Conservation (phyloP, 306 rosid species). For the Rosa rugosa region DNA sequence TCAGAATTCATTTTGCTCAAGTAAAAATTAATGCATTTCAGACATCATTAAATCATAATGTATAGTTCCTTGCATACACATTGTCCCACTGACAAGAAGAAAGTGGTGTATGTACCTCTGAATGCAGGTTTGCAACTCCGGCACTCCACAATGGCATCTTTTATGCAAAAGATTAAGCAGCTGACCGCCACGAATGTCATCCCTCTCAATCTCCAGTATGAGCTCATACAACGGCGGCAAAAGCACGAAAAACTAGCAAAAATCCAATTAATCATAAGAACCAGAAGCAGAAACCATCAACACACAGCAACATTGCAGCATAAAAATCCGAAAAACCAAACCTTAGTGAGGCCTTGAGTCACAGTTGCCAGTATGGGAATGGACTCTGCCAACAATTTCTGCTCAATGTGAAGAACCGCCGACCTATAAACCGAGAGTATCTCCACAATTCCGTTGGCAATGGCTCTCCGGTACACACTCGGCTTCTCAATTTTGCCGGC, state of each 20-base stretch:
- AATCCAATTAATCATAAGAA: background rate
- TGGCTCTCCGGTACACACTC: slow-evolving; percentile 84
- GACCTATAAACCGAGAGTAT: slow-evolving; percentile 81
- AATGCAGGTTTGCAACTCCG: slow-evolving; percentile 91
- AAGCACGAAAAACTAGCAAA: slow-evolving; percentile 70
- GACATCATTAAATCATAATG: background rate
- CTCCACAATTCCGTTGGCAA: slow-evolving; percentile 93
- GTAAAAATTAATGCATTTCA: background rate
- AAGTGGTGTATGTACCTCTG: slow-evolving; percentile 61
- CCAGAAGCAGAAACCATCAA: background rate
- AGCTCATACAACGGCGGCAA: slow-evolving; percentile 86
- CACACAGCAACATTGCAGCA: background rate
- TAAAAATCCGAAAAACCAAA: slow-evolving; percentile 13
- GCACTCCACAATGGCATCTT: slow-evolving; percentile 96
- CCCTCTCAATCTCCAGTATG: slow-evolving; percentile 76
- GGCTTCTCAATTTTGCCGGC: slow-evolving; percentile 46
- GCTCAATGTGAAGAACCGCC: slow-evolving; percentile 83
- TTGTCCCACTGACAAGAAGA: background rate
- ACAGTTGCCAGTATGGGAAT: slow-evolving; percentile 85
- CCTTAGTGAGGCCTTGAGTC: slow-evolving; percentile 92
- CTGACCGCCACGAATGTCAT: slow-evolving; percentile 85
- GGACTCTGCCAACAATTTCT: slow-evolving; percentile 75
- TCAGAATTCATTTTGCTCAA: background rate
- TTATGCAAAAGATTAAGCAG: slow-evolving; percentile 84
- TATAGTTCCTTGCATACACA: background rate